Evolutionary conservation across 345 rosid genomes (phyloP).

Genomic region (Brassica nigra): DNA sequence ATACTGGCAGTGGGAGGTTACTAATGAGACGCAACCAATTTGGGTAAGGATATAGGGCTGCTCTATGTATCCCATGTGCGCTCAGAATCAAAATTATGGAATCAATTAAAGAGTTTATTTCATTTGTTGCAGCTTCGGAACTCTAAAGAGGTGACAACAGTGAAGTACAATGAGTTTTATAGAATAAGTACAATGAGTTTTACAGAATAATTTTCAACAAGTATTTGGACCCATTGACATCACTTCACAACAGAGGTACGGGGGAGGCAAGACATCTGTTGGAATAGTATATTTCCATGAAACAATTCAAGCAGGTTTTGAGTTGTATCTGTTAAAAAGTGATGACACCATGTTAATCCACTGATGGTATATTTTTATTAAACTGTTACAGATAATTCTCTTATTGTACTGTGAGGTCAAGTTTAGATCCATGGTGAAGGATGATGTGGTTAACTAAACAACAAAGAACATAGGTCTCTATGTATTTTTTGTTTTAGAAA

Average conservation of each 20-base stretch:
- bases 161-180: conserved; percentile 42
- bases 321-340: too few relatives aligned
- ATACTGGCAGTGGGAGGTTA: conserved; percentile 96
- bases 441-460: too few relatives aligned
- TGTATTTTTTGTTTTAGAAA: neutral
- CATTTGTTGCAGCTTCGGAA: neutral
- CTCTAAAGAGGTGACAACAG: neutral
- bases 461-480: too few relatives aligned
- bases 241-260: conserved; percentile 76
- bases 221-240: conserved; percentile 74
- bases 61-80: neutral
- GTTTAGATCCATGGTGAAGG: too few relatives aligned
- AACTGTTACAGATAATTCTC: too few relatives aligned
- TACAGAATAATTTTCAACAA: conserved; percentile 80
- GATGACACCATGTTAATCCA: too few relatives aligned
- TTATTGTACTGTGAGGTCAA: too few relatives aligned
- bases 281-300: neutral
- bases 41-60: conserved; percentile 55
- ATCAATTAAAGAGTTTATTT: conserved; percentile 5
- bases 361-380: too few relatives aligned
- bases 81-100: neutral
- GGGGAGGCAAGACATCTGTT: neutral
- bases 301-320: too few relatives aligned
- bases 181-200: conserved; percentile 84
- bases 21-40: conserved; percentile 93